Percentiles rank a stretch among this genome's conserved stretches.
Conservation (phyloP, 1,139 yeast species). For the Lodderomyces parapsilosis region DNA sequence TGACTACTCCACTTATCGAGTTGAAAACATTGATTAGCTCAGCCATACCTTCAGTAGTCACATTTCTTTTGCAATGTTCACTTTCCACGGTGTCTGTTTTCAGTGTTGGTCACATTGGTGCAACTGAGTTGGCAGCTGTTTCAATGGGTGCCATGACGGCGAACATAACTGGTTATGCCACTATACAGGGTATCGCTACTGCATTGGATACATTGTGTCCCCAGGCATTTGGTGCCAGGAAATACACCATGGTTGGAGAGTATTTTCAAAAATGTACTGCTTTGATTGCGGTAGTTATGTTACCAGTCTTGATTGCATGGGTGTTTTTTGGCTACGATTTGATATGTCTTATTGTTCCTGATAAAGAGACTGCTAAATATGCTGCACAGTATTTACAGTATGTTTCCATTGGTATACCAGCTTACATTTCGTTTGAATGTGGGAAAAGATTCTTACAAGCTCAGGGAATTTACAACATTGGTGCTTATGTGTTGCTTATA, state of each 20-base stretch:
- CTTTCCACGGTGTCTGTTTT: conserved; percentile 57
- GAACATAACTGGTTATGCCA: conserved; percentile 57
- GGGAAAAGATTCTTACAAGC: conserved; percentile 73
- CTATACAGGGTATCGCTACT: conserved; percentile 59
- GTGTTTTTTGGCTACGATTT: conserved; percentile 43
- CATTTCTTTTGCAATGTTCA: conserved; percentile 56
- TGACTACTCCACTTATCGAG: conserved; percentile 33
- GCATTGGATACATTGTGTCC: conserved; percentile 59
- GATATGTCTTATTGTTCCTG: conserved; percentile 40
- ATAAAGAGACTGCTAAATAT: conserved; percentile 48
- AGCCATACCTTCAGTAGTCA: conserved; percentile 52
- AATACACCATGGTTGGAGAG: conserved; percentile 50
- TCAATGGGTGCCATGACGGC: conserved; percentile 65
- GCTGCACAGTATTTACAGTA: conserved; percentile 52
- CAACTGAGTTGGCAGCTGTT: conserved; percentile 59
- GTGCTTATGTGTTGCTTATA: conserved; percentile 63
- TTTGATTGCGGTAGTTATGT: conserved; percentile 47
- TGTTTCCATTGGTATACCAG: conserved; percentile 57
- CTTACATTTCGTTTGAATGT: conserved; percentile 69
- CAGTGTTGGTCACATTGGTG: conserved; percentile 59
- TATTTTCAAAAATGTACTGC: conserved; percentile 57
- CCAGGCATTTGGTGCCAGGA: conserved; percentile 59
- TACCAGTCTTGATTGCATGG: conserved; percentile 51
- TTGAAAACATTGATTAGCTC: conserved; percentile 39
- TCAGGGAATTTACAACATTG: conserved; percentile 78